These are phyloP conservation scores for Vigna mungo DNA, from an alignment of 306 rosid genomes.

Conservation along the genomic window DNA sequence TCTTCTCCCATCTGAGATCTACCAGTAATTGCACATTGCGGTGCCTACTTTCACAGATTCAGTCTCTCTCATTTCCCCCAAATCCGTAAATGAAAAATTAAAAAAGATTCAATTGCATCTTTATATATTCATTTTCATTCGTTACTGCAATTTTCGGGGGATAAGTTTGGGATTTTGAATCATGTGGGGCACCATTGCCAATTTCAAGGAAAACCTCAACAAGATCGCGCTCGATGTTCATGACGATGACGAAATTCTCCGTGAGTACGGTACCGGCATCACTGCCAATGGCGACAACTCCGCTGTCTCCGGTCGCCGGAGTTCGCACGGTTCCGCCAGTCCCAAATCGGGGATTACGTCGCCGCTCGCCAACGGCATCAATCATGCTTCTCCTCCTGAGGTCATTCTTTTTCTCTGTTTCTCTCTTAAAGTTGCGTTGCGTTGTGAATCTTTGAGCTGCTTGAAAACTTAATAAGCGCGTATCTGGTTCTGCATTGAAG, in stretches of 20 bases:
- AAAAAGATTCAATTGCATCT: constrained; percentile 12
- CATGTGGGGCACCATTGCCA: constrained; percentile 80
- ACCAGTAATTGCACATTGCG: constrained; percentile 27
- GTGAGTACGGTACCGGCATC: constrained; percentile 45
- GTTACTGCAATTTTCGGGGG: constrained; percentile 22
- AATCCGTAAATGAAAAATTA: neutral
- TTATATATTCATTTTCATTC: neutral
- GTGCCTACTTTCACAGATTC: constrained; percentile 42
- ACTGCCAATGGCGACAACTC: constrained; percentile 49
- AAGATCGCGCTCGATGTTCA: constrained; percentile 85
- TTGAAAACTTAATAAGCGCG: neutral
- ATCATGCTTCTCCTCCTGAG: constrained; percentile 57
- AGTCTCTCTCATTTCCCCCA: neutral
- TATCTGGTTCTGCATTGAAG: constrained; percentile 19
- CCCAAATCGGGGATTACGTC: constrained; percentile 53
- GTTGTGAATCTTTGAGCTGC: constrained; percentile 1
- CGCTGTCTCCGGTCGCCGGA: constrained; percentile 66
- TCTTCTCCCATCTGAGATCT: constrained; percentile 43
- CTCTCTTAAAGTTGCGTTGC: neutral
- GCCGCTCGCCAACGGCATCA: constrained; percentile 60
- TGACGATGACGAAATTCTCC: constrained; percentile 58
- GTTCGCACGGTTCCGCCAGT: constrained; percentile 64
- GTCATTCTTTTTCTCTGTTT: constrained; percentile 40
- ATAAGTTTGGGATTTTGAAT: constrained; percentile 35
- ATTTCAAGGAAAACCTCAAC: constrained; percentile 78